Evolutionary conservation across 23 red algal species (phyloP), one percentile per base, ranked within the genome.

Genomic region (Gracilaria domingensis): DNA sequence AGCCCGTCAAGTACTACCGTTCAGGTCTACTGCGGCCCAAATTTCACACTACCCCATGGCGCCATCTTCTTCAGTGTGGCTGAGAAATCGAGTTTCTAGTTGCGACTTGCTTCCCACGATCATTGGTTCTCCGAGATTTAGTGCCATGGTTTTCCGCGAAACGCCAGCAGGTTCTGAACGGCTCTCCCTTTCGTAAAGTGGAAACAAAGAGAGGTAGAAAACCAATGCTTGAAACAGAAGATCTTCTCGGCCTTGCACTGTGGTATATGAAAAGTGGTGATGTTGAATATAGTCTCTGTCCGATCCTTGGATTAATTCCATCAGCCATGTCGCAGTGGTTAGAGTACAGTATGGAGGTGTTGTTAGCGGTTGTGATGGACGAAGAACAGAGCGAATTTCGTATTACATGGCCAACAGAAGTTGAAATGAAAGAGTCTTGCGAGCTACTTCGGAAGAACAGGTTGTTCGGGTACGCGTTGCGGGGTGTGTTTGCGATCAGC

Each of bases 181-280:
- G 80, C 25, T 56, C 45, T 58, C 53, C 58, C 0, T 83, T 62
- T 83, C 80, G 80, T 32, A 9, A 35, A 17, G 33, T 0, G n/a
- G 6, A 20, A 4, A 83, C 48, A 28, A 62, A 35, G 7, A 13
- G 54, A 34, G 44, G 80, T 5, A 14, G 35, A 18, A 21, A 62
- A 21, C 0, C 80, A 35, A 14, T 62, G 12, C 32, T 83, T 4
- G 23, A 59, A 28, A 55, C 80, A 16, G 32, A 30, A 56, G 80
- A 83, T 40, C 39, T 83, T 32, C 51, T 83, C 8, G 49, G 51
- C 9, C 53, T 62, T 12, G 48, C 13, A 12, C 32, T 83, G 24
- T 83, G n/a, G 58, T 83, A 62, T 26, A 20, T 83, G 36, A 60
- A 83, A 58, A n/a, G 28, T 8, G 56, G 56, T 21, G n/a, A 59